Conservation (phyloP, 1,284 basidiomycete genomes). For the Austroboletus novae-zelandiae region DNA sequence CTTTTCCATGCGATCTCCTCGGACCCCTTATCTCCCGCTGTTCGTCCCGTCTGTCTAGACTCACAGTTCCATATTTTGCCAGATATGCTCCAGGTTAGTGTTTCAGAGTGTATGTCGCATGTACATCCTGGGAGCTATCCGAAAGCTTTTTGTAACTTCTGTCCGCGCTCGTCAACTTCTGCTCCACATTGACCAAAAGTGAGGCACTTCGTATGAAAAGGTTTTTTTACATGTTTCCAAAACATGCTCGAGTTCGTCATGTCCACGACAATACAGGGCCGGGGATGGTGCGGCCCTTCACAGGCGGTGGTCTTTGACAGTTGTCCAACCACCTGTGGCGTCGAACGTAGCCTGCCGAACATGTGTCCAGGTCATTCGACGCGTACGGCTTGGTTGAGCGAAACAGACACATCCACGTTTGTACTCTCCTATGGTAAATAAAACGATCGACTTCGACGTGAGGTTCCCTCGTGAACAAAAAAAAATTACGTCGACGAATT, state of each 20-base stretch:
- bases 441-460: background rate
- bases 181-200: constrained; percentile 1
- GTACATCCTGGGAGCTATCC: constrained; percentile 12
- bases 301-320: constrained; percentile 3
- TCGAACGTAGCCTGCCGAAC: background rate
- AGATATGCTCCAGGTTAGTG: constrained; percentile 24
- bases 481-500: background rate
- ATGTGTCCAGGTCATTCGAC: background rate
- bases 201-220: background rate
- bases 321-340: background rate
- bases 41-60: background rate
- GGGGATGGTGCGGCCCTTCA: background rate
- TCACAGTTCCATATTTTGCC: constrained; percentile 14
- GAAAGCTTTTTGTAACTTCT: constrained; percentile 1
- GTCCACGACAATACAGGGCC: background rate
- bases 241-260: background rate
- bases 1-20: constrained; percentile 23
- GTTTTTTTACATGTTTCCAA: background rate
- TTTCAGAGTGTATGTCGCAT: constrained; percentile 17
- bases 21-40: constrained; percentile 12
- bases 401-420: background rate
- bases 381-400: background rate
- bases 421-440: background rate
- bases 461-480: constrained; percentile 6
- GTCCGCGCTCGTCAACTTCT: constrained; percentile 1